phyloP scores from a whole-genome alignment of 2,329 filamentous ascomycete genomes.

The Fusarium sp. region DNA sequence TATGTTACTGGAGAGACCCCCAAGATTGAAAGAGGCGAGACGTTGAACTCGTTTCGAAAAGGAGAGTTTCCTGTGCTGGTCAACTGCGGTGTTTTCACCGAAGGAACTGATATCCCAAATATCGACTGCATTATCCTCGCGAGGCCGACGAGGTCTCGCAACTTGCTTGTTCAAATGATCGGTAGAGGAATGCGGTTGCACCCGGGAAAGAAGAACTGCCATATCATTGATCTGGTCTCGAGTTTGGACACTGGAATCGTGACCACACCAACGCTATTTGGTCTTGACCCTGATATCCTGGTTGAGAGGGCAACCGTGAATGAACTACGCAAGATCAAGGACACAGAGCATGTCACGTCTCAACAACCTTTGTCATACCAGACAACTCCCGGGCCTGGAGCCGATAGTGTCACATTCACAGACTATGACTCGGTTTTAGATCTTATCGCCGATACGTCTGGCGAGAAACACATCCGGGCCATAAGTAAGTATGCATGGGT shows the following conservation, averaged over 20 bases:
- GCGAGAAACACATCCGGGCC: slow-evolving; percentile 80
- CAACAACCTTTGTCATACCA: slow-evolving; percentile 22
- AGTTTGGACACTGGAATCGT: slow-evolving; percentile 85
- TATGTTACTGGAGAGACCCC: slow-evolving; percentile 88
- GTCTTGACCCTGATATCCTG: slow-evolving; percentile 84
- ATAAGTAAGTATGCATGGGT: slow-evolving; percentile 87
- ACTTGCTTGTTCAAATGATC: slow-evolving; percentile 97
- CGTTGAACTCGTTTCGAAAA: slow-evolving; percentile 78
- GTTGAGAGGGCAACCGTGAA: slow-evolving; percentile 72
- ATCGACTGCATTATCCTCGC: slow-evolving; percentile 93
- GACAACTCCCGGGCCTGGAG: slow-evolving; percentile 17
- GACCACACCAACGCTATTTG: slow-evolving; percentile 91
- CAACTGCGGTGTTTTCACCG: slow-evolving; percentile 96
- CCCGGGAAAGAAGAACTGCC: slow-evolving; percentile 85
- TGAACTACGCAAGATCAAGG: slow-evolving; percentile 67
- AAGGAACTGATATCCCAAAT: slow-evolving; percentile 97
- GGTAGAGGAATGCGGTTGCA: slow-evolving; percentile 89
- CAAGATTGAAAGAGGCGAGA: slow-evolving; percentile 72
- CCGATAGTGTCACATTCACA: slow-evolving; percentile 75
- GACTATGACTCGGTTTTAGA: slow-evolving; percentile 95
- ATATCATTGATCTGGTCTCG: slow-evolving; percentile 96
- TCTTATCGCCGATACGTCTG: slow-evolving; percentile 82
- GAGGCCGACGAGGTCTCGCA: slow-evolving; percentile 90
- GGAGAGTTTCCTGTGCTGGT: slow-evolving; percentile 86
- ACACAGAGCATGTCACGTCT: slow-evolving; percentile 49